These are phyloP conservation scores for Pseudocercospora macadamiae DNA, from an alignment of 2,329 filamentous ascomycete species.

Conservation along the genomic window DNA sequence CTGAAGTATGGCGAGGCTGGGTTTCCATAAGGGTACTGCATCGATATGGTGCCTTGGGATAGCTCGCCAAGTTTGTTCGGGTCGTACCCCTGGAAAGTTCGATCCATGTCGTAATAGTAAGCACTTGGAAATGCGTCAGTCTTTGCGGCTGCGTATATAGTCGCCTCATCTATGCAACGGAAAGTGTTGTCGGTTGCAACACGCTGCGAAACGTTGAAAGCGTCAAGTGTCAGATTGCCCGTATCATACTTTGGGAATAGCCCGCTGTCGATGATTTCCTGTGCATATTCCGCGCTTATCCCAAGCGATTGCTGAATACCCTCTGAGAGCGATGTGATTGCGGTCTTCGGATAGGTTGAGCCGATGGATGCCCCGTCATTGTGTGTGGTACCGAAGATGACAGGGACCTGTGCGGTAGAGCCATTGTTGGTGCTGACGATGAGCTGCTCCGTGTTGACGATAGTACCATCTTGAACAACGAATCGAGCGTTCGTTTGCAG, in stretches of 20 bases:
- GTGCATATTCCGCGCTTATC: conserved; percentile 46
- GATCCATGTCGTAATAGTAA: conserved; percentile 65
- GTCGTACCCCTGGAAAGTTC: conserved; percentile 56
- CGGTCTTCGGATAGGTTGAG: conserved; percentile 50
- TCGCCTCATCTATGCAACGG: conserved; percentile 63
- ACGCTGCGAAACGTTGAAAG: conserved; percentile 59
- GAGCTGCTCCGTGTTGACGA: conserved; percentile 56
- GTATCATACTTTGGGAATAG: conserved; percentile 56
- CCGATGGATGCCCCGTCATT: conserved; percentile 60
- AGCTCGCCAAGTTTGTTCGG: conserved; percentile 56
- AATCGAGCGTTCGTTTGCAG: conserved; percentile 53
- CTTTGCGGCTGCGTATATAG: conserved; percentile 54
- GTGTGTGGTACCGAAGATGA: conserved; percentile 60
- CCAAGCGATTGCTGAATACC: conserved; percentile 51
- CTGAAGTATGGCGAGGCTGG: conserved; percentile 58
- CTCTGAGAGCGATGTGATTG: conserved; percentile 46
- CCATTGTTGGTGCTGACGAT: conserved; percentile 47
- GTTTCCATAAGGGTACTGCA: conserved; percentile 49
- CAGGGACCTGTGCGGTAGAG: conserved; percentile 53
- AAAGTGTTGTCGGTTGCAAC: conserved; percentile 63
- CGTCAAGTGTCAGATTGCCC: conserved; percentile 57
- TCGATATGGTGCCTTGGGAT: conserved; percentile 38
- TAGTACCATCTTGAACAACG: conserved; percentile 62
- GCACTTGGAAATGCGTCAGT: conserved; percentile 52
- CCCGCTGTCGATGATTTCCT: conserved; percentile 46